These are phyloP conservation scores for Dendrostoma leiphaemia DNA, from an alignment of 2,329 filamentous ascomycete genomes.

Conservation along the genomic window DNA sequence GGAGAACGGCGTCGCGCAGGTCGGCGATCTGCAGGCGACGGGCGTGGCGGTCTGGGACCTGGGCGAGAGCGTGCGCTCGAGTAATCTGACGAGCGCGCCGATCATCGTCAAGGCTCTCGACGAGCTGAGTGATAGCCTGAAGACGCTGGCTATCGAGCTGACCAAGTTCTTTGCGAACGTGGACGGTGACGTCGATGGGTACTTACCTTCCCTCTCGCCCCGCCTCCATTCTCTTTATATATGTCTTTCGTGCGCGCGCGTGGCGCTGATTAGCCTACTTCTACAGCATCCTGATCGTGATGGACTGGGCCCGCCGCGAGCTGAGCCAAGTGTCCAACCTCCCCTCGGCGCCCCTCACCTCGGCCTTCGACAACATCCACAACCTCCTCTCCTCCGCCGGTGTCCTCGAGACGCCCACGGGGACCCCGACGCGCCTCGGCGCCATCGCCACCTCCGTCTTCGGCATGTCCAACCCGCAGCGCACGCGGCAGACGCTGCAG, in stretches of 20 bases:
- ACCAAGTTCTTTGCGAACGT: slow-evolving; percentile 92
- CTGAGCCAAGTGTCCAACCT: slow-evolving; percentile 66
- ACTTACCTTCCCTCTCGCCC: slow-evolving; percentile 26
- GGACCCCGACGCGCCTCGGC: slow-evolving; percentile 67
- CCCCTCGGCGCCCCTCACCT: slow-evolving; percentile 62
- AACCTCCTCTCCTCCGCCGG: slow-evolving; percentile 66
- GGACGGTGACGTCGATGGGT: slow-evolving; percentile 87
- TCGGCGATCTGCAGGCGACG: slow-evolving; percentile 85
- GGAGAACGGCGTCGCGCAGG: slow-evolving; percentile 81
- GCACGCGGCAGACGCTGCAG: slow-evolving; percentile 76
- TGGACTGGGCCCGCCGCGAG: slow-evolving; percentile 93
- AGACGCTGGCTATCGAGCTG: slow-evolving; percentile 78
- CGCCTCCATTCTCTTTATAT: not conserved
- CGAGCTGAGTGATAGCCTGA: slow-evolving; percentile 80
- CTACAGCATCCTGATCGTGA: slow-evolving; percentile 82
- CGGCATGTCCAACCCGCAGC: slow-evolving; percentile 76
- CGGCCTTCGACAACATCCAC: slow-evolving; percentile 81
- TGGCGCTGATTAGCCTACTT: too few species aligned
- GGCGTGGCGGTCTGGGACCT: slow-evolving; percentile 94
- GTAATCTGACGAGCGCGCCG: slow-evolving; percentile 86
- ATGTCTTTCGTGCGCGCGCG: too few species aligned
- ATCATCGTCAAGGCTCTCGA: slow-evolving; percentile 86
- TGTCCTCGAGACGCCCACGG: slow-evolving; percentile 51
- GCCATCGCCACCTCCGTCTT: slow-evolving; percentile 69
- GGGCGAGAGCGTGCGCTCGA: slow-evolving; percentile 81